Base-by-base conservation (phyloP, 495 filamentous ascomycete genomes). In the Evernia prunastri region DNA sequence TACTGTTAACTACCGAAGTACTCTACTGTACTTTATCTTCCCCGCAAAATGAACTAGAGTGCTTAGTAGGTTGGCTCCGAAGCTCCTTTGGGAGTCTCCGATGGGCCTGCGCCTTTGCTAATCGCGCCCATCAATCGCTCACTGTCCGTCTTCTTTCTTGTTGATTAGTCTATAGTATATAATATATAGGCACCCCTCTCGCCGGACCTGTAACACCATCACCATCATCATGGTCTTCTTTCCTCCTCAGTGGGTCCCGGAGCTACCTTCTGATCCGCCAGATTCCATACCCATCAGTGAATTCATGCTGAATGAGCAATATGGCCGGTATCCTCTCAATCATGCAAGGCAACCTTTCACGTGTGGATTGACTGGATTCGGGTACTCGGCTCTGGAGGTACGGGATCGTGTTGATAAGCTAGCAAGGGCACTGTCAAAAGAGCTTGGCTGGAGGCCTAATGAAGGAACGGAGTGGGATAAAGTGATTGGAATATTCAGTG, bases 391-490 rank as follows among this genome's bases (percentile, higher is more conserved):
- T 23, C 68, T 78, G 20, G 84, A 94, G 66, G 80, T 90, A 27
- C 83, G 79, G 36, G 80, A 87, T 53, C 82, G 91, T 3, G 82
- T 88, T 4, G 84, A 92, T 23, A 76, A 80, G 53, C 78, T 96
- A n/a, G 83, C 90, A 18, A 82, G 86, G 59, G 86, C 81, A 7
- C 73, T 96, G 7, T 77, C 84, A 12, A 88, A 90, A 70, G 85
- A 89, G 66, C 75, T 94, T 67, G 86, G 84, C 57, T 96, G 89
- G 88, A 67, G 79, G 35, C 83, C 88, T 11, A 92, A 93, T 67
- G 68, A 82, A 63, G 90, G 90, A 27, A 83, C 83, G 0, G 88
- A 92, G 70, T 96, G 89, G 87, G 92, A 96, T 68, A 96, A 94
- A 75, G 86, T 91, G 29, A 68, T 91, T 56, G 86, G 81, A 15